Conservation (phyloP, 2,329 filamentous ascomycete genomes). For the Talaromyces sp. region DNA sequence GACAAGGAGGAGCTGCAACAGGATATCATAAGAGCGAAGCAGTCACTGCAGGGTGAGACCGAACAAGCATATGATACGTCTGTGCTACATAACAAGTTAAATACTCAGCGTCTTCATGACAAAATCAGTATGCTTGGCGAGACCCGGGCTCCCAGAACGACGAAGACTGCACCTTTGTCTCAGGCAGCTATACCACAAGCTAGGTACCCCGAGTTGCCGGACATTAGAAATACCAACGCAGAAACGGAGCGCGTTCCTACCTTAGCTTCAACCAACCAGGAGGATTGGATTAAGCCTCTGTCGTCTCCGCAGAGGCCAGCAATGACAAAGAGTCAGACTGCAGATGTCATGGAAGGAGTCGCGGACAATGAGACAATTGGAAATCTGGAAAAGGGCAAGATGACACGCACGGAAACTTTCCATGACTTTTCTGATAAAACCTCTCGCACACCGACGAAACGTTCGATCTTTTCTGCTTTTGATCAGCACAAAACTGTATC, state of each 20-base stretch:
- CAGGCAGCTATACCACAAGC: slow-evolving; percentile 31
- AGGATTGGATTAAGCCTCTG: slow-evolving; percentile 59
- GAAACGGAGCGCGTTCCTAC: slow-evolving; percentile 23
- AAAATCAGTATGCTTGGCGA: slow-evolving; percentile 75
- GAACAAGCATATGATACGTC: slow-evolving; percentile 50
- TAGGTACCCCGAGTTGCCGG: slow-evolving; percentile 35
- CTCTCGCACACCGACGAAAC: slow-evolving; percentile 19
- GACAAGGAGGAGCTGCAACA: slow-evolving; percentile 38
- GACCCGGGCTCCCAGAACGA: slow-evolving; percentile 46
- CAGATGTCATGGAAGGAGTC: slow-evolving; percentile 59
- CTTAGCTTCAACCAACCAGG: slow-evolving; percentile 43
- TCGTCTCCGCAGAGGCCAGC: slow-evolving; percentile 46
- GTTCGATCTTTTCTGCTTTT: slow-evolving; percentile 26
- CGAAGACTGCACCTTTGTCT: slow-evolving; percentile 40
- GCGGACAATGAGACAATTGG: slow-evolving; percentile 50
- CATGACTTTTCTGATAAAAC: slow-evolving; percentile 27
- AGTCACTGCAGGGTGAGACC: slow-evolving; percentile 47
- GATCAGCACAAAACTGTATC: slow-evolving; percentile 62
- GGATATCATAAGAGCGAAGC: slow-evolving; percentile 50
- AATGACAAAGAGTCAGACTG: slow-evolving; percentile 59
- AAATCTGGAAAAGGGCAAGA: slow-evolving; percentile 47
- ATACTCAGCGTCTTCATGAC: slow-evolving; percentile 89
- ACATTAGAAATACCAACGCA: slow-evolving; percentile 25
- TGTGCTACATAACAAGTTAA: slow-evolving; percentile 73
- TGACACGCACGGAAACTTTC: slow-evolving; percentile 38